Evolutionary conservation across 257 asterid species (phyloP).

Genomic region (Haberlea rhodopensis): DNA sequence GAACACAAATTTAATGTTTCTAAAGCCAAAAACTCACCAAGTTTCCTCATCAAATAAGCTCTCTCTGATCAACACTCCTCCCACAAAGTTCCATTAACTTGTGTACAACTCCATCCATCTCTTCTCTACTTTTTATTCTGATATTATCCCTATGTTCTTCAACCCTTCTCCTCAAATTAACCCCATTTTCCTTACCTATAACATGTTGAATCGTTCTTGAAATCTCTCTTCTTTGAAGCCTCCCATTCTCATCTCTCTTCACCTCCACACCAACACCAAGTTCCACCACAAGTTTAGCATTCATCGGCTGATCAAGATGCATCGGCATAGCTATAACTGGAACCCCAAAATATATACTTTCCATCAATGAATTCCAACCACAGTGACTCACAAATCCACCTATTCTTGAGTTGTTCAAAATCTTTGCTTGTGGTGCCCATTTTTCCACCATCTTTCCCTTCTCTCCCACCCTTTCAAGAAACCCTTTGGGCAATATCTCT

Average conservation of each 20-base stretch:
- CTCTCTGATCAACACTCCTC: neutral
- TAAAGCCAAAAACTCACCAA: too few relatives aligned
- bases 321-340: neutral
- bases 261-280: neutral
- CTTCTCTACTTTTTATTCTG: neutral
- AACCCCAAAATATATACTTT: neutral
- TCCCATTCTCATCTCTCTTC: neutral
- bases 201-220: neutral
- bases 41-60: too few relatives aligned
- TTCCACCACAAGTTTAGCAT: neutral
- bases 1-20: too few relatives aligned
- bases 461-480: neutral
- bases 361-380: neutral
- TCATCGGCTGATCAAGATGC: neutral
- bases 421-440: neutral
- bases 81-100: neutral
- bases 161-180: neutral
- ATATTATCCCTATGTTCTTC: neutral
- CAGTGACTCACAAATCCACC: neutral
- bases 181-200: neutral
- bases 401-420: neutral
- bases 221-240: neutral
- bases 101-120: neutral
- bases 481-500: neutral
- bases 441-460: neutral